These are phyloP conservation scores for Tausonia pullulans DNA, from an alignment of 1,284 basidiomycete genomes.

Conservation along the genomic window DNA sequence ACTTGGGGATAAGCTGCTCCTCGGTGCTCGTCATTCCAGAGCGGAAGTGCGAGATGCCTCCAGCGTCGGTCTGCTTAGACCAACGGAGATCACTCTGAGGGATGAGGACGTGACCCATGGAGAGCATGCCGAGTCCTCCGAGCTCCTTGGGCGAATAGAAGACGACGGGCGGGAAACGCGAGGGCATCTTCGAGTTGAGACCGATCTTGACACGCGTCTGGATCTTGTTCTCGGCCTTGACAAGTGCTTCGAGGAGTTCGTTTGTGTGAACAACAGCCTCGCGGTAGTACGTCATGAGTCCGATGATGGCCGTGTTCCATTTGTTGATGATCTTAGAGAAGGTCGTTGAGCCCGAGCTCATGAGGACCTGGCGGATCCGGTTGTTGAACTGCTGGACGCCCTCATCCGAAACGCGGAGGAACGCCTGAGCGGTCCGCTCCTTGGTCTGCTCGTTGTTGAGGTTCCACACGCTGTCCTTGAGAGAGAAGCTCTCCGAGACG, in stretches of 20 bases:
- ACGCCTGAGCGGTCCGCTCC: conserved; percentile 94
- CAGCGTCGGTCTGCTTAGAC: conserved; percentile 97
- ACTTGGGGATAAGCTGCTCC: conserved; percentile 72
- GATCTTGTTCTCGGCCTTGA: conserved; percentile 97
- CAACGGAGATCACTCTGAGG: conserved; percentile 94
- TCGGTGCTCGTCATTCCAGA: conserved; percentile 94
- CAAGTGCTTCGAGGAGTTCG: conserved; percentile 82
- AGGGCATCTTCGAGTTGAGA: conserved; percentile 98
- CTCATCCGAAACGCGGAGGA: conserved; percentile 92
- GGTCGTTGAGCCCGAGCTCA: conserved; percentile 97
- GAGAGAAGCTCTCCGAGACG: conserved; percentile 87
- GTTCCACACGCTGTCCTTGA: conserved; percentile 97
- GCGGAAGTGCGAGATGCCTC: conserved; percentile 88
- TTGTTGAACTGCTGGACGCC: conserved; percentile 96
- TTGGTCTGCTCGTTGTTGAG: conserved; percentile 91
- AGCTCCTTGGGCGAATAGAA: conserved; percentile 83
- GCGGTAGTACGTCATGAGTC: conserved; percentile 95
- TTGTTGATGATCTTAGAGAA: conserved; percentile 99
- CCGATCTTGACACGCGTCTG: conserved; percentile 99
- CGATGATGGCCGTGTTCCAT: conserved; percentile 94
- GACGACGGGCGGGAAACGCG: conserved; percentile 73
- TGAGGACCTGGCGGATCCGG: conserved; percentile 88
- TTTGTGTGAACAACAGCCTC: conserved; percentile 98
- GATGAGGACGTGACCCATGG: conserved; percentile 98
- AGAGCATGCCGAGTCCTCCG: conserved; percentile 97